These are phyloP conservation scores for Trebouxia sp. DNA, from an alignment of 139 green algal species.

Conservation along the genomic window DNA sequence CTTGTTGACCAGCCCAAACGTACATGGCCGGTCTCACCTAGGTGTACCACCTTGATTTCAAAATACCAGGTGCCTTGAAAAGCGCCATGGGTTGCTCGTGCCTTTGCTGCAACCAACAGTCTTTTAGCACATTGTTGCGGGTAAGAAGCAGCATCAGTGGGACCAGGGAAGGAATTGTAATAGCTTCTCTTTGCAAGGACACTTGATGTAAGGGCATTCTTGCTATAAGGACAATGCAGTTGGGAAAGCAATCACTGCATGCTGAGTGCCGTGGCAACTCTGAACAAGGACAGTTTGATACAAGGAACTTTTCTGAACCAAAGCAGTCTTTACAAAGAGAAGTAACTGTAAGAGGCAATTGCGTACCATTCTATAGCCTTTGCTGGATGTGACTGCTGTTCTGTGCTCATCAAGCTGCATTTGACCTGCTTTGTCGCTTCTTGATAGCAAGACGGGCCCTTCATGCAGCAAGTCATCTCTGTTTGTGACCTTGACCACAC, in stretches of 20 bases:
- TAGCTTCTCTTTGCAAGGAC: not conserved
- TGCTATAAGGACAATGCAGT: too few relatives aligned
- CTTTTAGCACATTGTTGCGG: not conserved
- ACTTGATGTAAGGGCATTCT: too few relatives aligned
- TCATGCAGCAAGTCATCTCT: not conserved
- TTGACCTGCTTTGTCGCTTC: slow-evolving; percentile 57
- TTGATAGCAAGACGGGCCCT: slow-evolving; percentile 56
- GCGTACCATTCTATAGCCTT: slow-evolving; percentile 73
- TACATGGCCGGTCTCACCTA: slow-evolving; percentile 68
- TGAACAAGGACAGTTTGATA: too few relatives aligned
- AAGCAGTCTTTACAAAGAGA: too few relatives aligned
- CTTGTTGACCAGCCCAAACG: slow-evolving; percentile 78
- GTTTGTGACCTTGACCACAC: slow-evolving; percentile 26
- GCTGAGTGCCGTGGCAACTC: too few relatives aligned
- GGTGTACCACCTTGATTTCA: slow-evolving; percentile 63
- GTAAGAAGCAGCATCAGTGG: not conserved
- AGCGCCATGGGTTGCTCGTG: slow-evolving; percentile 68
- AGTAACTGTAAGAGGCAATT: not conserved
- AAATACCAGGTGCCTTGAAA: slow-evolving; percentile 75
- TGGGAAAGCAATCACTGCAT: too few relatives aligned
- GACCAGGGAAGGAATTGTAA: not conserved
- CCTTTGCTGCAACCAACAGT: slow-evolving; percentile 37
- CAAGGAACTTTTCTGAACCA: too few relatives aligned
- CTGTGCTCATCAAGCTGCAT: slow-evolving; percentile 59
- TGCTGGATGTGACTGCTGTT: slow-evolving; percentile 60